Base-by-base conservation (phyloP, 1,139 yeast species). In the Yamadazyma sp. region DNA sequence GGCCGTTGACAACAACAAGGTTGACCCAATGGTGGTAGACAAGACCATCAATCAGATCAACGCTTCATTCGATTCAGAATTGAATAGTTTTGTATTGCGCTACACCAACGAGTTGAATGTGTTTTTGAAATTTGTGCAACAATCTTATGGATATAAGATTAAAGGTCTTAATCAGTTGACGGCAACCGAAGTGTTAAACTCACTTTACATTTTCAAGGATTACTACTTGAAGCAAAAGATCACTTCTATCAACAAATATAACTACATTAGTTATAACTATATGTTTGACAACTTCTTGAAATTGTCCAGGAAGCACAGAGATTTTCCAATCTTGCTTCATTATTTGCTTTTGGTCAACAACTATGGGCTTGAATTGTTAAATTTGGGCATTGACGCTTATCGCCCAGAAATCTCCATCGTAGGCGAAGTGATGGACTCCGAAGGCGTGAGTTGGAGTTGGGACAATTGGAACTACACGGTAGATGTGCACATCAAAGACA, bases 131-230 rank as follows among this genome's bases (percentile, higher is more conserved):
- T 65, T 66, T 37, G 49, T 65, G 29, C 40, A 36, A 11, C 36
- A 40, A 8, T 58, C 65, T 3, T 60, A 60, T 43, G 53, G 50
- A 32, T 33, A 51, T 29, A 58, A 60, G 38, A 49, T 62, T 38
- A 44, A 39, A 4, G 42, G 41, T 7, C 59, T 63, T 36, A 47
- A 44, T 16, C 62, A 64, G 38, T 54, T 66, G 41, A 60, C 65
- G 6, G 38, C 61, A 7, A 42, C 55, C 8, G 70, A 66, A 43
- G 41, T 62, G 5, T 49, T 57, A 40, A 65, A 61, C 45, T 52
- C 58, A 8, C 45, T 64, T 27, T 61, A 58, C 44, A 54, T 61
- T 20, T 65, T 62, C 50, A 60, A 58, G 40, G 59, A 61, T 33
- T 48, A 46, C 40, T 58, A 58, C 40, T 38, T 41, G 33, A 55